Conservation (phyloP, 2,329 filamentous ascomycete genomes). For the Blumeria graminis region DNA sequence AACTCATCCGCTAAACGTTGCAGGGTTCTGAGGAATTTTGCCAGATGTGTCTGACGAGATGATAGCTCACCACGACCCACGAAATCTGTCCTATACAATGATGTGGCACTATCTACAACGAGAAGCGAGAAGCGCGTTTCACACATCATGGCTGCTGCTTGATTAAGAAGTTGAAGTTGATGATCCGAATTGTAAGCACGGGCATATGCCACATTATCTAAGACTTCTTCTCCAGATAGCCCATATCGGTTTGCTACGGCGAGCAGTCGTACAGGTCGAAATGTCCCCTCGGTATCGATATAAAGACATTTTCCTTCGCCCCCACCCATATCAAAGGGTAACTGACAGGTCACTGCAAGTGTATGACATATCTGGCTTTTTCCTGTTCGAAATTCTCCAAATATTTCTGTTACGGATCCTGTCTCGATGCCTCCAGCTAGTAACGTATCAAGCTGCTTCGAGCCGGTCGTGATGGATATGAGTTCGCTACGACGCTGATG, state of each 20-base stretch:
- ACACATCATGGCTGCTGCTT: constrained; percentile 97
- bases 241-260: constrained; percentile 88
- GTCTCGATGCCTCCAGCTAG: constrained; percentile 90
- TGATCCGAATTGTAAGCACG: constrained; percentile 97
- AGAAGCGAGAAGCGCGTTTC: constrained; percentile 93
- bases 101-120: constrained; percentile 86
- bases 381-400: constrained; percentile 91
- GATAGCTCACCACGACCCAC: constrained; percentile 89
- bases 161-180: constrained; percentile 80
- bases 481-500: constrained; percentile 88
- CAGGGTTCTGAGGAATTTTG: constrained; percentile 69
- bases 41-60: constrained; percentile 70
- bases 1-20: constrained; percentile 64
- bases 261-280: constrained; percentile 71
- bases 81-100: constrained; percentile 90
- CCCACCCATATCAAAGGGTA: constrained; percentile 97
- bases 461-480: constrained; percentile 93
- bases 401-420: constrained; percentile 91
- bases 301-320: constrained; percentile 97
- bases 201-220: constrained; percentile 96
- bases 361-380: constrained; percentile 99
- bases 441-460: constrained; percentile 87
- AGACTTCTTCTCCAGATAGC: constrained; percentile 82
- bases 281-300: constrained; percentile 95
- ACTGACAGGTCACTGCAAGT: constrained; percentile 88